Percentiles rank a stretch among this genome's conserved stretches.
phyloP scores from a whole-genome alignment of 2,329 filamentous ascomycete species.

The Cladophialophora carrionii region DNA sequence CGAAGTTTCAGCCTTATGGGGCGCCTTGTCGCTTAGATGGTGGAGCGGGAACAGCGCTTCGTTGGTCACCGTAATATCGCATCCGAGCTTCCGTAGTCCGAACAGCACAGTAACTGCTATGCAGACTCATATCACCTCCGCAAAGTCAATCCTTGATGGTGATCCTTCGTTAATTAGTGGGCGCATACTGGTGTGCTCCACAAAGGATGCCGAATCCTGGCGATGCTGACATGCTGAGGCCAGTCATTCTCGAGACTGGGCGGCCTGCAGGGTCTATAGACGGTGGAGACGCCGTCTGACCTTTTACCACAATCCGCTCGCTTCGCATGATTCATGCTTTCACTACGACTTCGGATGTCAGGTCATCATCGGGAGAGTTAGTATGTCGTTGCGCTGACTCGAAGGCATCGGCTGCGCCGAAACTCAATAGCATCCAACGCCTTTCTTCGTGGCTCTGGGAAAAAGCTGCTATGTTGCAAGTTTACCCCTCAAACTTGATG shows the following conservation, averaged over 20 bases:
- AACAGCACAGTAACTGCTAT: too few relatives aligned
- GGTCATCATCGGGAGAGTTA: background rate
- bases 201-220: slow-evolving; percentile 12
- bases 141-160: slow-evolving; percentile 5
- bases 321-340: slow-evolving; percentile 15
- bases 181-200: slow-evolving; percentile 9
- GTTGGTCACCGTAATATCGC: background rate
- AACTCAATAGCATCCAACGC: slow-evolving; percentile 3
- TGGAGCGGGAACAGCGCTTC: background rate
- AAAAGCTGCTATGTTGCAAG: background rate
- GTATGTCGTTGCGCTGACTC: slow-evolving; percentile 12
- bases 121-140: slow-evolving; percentile 6
- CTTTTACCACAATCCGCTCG: slow-evolving; percentile 1
- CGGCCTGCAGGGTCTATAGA: background rate
- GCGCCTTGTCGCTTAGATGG: slow-evolving; percentile 11
- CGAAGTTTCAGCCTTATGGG: slow-evolving; percentile 20
- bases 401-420: slow-evolving; percentile 21
- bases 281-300: background rate
- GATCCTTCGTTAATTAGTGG: background rate
- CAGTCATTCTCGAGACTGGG: background rate
- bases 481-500: background rate
- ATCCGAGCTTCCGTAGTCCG: slow-evolving; percentile 1
- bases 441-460: background rate
- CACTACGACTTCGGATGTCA: background rate
- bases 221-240: slow-evolving; percentile 25